Evolutionary conservation across 345 rosid genomes (phyloP).

Genomic region (Heritiera littoralis): DNA sequence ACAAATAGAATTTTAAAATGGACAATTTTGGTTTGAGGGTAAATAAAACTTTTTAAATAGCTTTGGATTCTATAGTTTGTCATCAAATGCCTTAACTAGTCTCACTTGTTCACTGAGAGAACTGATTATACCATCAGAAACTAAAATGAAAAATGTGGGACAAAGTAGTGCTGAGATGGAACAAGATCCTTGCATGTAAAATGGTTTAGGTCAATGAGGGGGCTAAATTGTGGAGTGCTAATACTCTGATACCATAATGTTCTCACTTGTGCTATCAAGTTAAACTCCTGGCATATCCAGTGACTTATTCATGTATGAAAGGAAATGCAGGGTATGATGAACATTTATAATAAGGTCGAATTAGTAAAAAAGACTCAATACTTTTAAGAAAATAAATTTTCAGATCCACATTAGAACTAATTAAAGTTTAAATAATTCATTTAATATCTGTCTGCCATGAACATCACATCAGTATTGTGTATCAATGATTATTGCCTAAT

Average conservation of each 20-base stretch:
- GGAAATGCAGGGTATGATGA: neutral
- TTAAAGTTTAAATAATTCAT: neutral
- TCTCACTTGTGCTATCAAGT: neutral
- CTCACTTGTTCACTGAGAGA: neutral
- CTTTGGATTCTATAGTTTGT: neutral
- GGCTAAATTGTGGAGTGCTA: neutral
- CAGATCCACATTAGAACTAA: neutral
- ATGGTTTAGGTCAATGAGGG: conserved; percentile 2
- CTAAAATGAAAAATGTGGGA: neutral
- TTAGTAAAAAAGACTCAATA: neutral
- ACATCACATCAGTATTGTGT: neutral
- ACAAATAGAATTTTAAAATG: neutral
- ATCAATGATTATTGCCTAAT: conserved; percentile 7
- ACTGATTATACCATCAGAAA: neutral
- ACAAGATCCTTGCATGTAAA: neutral
- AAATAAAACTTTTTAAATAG: neutral
- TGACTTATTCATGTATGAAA: neutral
- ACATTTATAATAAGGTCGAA: neutral
- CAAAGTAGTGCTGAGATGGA: conserved; percentile 11
- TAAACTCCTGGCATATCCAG: neutral
- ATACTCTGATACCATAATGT: neutral
- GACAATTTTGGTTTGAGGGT: conserved; percentile 11
- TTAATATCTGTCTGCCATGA: neutral
- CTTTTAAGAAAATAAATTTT: conserved; percentile 2
- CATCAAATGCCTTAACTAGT: neutral